These are phyloP conservation scores for Phylloporus sp. DNA, from an alignment of 768 basidiomycete species.

Conservation along the genomic window DNA sequence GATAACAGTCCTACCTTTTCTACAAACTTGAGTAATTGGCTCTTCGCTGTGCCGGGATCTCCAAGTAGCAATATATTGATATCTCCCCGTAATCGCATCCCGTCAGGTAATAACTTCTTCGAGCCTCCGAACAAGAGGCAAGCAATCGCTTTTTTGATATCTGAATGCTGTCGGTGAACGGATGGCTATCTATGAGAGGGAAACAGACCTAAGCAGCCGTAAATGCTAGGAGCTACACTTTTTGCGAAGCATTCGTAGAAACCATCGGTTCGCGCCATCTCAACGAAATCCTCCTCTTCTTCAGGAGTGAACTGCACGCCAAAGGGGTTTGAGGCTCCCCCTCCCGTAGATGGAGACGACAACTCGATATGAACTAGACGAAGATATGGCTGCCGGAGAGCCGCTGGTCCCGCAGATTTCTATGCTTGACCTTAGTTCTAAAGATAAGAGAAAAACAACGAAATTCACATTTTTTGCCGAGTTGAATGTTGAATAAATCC, in stretches of 20 bases:
- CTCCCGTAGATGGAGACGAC: slow-evolving; percentile 70
- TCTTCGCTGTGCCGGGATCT: slow-evolving; percentile 98
- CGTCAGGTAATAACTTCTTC: slow-evolving; percentile 94
- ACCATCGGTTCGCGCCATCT: slow-evolving; percentile 81
- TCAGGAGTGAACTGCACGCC: slow-evolving; percentile 88
- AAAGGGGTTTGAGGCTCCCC: slow-evolving; percentile 75
- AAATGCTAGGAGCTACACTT: slow-evolving; percentile 97
- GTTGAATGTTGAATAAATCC: slow-evolving; percentile 95
- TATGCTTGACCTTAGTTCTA: slow-evolving; percentile 24
- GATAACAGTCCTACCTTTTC: slow-evolving; percentile 61
- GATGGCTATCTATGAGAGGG: neutral
- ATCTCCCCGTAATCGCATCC: slow-evolving; percentile 94
- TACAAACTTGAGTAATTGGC: slow-evolving; percentile 96
- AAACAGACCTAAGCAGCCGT: slow-evolving; percentile 75
- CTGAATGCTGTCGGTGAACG: slow-evolving; percentile 38
- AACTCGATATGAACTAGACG: slow-evolving; percentile 90
- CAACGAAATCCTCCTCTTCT: slow-evolving; percentile 94
- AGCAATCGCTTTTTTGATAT: slow-evolving; percentile 96
- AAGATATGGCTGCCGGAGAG: slow-evolving; percentile 90
- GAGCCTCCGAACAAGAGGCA: slow-evolving; percentile 97
- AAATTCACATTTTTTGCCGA: slow-evolving; percentile 71
- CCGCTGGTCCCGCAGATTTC: slow-evolving; percentile 81
- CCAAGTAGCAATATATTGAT: slow-evolving; percentile 96
- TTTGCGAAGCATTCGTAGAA: slow-evolving; percentile 92
- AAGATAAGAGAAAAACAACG: neutral